Evolutionary conservation across 768 basidiomycete species (phyloP), one percentile per base, ranked within the genome.

Genomic region (Trametes cinnabarina): DNA sequence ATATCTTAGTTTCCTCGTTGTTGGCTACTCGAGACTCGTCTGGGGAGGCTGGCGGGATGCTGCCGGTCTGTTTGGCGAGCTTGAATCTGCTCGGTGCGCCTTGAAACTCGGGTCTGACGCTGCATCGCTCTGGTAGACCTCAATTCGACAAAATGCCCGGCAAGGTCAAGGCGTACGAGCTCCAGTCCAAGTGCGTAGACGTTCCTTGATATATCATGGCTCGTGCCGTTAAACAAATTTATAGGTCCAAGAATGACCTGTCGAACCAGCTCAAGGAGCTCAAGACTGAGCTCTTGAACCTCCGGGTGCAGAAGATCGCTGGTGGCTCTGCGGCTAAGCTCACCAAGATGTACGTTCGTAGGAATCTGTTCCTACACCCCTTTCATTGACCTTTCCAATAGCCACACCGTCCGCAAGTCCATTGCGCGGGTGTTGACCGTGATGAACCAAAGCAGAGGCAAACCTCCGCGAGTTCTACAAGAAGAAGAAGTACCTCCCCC

Each of bases 351-450:
- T 99, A 75, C 69, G 89, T 83, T 44, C 30, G 19, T n/a, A 22
- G 51, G 5, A 20, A 25, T 32, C 28, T 44, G 20, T 19, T 17
- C 22, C 41, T 34, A 12, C 41, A 9, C 19, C 3, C 34, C 28
- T 32, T 14, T 30, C 41, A 6, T 47, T 11, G n/a, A 14, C 43
- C 25, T 42, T 57, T 23, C 35, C 7, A 41, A 7, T 46, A 99
- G 97, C 77, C 85, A 88, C 75, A 82, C 90, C 65, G 93, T 98
- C 75, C 95, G 97, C 82, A 98, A 98, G 80, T 95, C 93, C 64
- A 92, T 99, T 72, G 97, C 97, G 63, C 93, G 97, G 55, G 95
- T 98, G 65, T 75, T 98, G 78, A 99, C 97, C 42, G 94, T 98
- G 68, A 96, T 90, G 82, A 98, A 97, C 88, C 90, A 93, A 74